A percentile compares a stretch with the other conserved stretches of the same genome.
Evolutionary conservation across 768 basidiomycete genomes (phyloP).

Genomic region (Phanerochaete carnosa): DNA sequence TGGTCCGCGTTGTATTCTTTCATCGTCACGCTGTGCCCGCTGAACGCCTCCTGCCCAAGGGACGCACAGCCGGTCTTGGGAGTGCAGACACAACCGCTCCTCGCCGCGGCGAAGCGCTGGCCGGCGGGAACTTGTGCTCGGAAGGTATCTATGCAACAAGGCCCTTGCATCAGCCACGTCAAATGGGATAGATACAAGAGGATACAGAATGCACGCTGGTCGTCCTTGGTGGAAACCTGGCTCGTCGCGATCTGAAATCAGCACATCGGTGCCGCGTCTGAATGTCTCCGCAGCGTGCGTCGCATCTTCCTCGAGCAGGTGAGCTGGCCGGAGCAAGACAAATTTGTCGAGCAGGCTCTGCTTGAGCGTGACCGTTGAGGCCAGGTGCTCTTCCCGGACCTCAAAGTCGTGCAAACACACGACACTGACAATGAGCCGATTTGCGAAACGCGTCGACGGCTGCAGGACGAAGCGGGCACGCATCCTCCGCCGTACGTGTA

Average conservation of each 20-base stretch:
- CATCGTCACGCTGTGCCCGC: background rate
- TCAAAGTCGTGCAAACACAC: slow-evolving; percentile 31
- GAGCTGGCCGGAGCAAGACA: slow-evolving; percentile 25
- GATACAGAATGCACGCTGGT: background rate
- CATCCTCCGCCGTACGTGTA: slow-evolving; percentile 29
- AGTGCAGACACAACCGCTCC: background rate
- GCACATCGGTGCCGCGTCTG: slow-evolving; percentile 27
- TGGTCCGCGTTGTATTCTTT: slow-evolving; percentile 9
- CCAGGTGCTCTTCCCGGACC: slow-evolving; percentile 34
- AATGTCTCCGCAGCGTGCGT: slow-evolving; percentile 27
- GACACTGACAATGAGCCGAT: slow-evolving; percentile 31
- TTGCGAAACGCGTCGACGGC: background rate
- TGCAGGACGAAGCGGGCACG: background rate
- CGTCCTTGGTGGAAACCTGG: background rate
- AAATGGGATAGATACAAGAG: no score
- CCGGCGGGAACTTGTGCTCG: background rate
- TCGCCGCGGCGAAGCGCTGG: background rate
- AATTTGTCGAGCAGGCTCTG: slow-evolving; percentile 26
- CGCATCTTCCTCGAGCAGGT: slow-evolving; percentile 31
- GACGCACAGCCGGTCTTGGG: background rate
- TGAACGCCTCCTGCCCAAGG: slow-evolving; percentile 1
- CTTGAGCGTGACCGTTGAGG: slow-evolving; percentile 33
- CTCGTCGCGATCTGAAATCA: slow-evolving; percentile 32
- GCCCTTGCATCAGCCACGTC: no score
- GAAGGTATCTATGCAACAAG: background rate